Conservation (phyloP, 2,329 filamentous ascomycete species). For the Teratosphaeria pseudoeucalypti region DNA sequence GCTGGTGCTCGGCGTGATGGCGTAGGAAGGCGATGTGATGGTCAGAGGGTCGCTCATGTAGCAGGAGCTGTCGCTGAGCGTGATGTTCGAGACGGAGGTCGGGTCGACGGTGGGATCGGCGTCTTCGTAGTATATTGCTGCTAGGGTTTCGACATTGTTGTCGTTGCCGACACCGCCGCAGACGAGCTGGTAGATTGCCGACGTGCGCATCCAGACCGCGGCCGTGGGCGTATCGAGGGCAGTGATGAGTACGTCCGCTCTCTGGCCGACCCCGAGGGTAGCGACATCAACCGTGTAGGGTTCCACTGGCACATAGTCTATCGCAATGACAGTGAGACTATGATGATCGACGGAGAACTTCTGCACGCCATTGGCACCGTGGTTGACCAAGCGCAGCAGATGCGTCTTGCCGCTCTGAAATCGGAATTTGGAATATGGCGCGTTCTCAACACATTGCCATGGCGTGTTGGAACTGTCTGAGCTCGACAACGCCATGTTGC, state of each 20-base stretch:
- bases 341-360: slow-evolving; percentile 40
- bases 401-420: slow-evolving; percentile 33
- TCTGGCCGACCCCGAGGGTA: slow-evolving; percentile 50
- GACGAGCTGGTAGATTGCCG: slow-evolving; percentile 10
- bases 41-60: slow-evolving; percentile 43
- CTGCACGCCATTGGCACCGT: slow-evolving; percentile 30
- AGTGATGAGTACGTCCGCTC: slow-evolving; percentile 38
- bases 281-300: slow-evolving; percentile 32
- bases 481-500: slow-evolving; percentile 9
- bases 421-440: slow-evolving; percentile 20
- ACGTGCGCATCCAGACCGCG: slow-evolving; percentile 28
- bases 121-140: slow-evolving; percentile 55
- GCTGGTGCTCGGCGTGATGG: slow-evolving; percentile 31
- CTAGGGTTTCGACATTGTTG: slow-evolving; percentile 36
- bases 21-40: slow-evolving; percentile 43
- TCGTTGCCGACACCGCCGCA: slow-evolving; percentile 12
- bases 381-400: slow-evolving; percentile 34
- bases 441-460: slow-evolving; percentile 19
- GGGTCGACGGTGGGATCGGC: slow-evolving; percentile 38
- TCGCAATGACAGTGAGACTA: slow-evolving; percentile 32
- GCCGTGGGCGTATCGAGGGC: slow-evolving; percentile 18
- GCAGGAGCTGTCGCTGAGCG: slow-evolving; percentile 32
- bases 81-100: slow-evolving; percentile 38
- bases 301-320: slow-evolving; percentile 33
- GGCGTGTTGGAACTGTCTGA: slow-evolving; percentile 14